Evolutionary conservation across 1,139 yeast species (phyloP).

Genomic region (Hemisphaericaspora lyxosophila): DNA sequence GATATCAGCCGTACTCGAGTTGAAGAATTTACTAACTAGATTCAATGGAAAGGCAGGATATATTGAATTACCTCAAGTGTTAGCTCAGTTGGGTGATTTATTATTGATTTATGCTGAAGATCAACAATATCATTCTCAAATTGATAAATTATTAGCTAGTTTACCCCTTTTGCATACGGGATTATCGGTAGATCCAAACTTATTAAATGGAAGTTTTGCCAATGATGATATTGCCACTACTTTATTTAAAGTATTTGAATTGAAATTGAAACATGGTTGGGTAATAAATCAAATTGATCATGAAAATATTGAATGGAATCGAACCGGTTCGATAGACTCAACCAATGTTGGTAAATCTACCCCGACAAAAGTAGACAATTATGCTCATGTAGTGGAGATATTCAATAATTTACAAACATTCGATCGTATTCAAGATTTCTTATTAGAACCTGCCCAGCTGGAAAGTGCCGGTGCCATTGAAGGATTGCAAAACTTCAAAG

Average conservation of each 20-base stretch:
- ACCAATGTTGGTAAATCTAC: not conserved
- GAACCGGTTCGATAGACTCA: not conserved
- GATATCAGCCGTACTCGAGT: constrained; percentile 15
- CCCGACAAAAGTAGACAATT: constrained; percentile 16
- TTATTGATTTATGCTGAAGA: constrained; percentile 26
- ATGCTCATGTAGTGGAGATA: constrained; percentile 20
- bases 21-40: constrained; percentile 27
- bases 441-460: constrained; percentile 17
- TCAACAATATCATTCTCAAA: constrained; percentile 17
- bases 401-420: constrained; percentile 36
- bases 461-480: not conserved
- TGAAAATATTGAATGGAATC: constrained; percentile 17
- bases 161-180: constrained; percentile 75
- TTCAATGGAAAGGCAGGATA: constrained; percentile 20
- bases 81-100: constrained; percentile 48
- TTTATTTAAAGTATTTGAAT: constrained; percentile 38
- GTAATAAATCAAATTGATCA: constrained; percentile 29
- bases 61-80: constrained; percentile 31
- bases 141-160: constrained; percentile 41
- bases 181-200: constrained; percentile 67
- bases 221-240: constrained; percentile 33
- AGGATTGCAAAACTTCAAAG: constrained; percentile 7
- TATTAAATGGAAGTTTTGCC: constrained; percentile 62
- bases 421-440: constrained; percentile 47
- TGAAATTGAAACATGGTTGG: constrained; percentile 55